Evolutionary conservation across 2,329 filamentous ascomycete genomes (phyloP).

Genomic region (Aspergillus fumigatiaffinis): DNA sequence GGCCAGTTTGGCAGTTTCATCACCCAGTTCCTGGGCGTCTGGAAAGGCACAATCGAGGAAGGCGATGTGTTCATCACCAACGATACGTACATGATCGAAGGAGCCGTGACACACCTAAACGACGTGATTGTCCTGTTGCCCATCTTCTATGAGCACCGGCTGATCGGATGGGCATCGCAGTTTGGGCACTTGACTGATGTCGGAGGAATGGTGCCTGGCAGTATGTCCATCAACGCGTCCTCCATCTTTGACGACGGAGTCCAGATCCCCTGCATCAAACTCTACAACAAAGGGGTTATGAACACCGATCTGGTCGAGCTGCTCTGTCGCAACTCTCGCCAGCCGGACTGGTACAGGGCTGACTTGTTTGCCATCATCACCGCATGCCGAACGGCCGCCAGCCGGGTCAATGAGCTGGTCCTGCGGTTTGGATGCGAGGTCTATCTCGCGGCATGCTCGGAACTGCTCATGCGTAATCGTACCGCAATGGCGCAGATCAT

Average conservation of each 20-base stretch:
- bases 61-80: constrained; percentile 52
- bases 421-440: constrained; percentile 43
- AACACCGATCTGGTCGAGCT: constrained; percentile 45
- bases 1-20: constrained; percentile 52
- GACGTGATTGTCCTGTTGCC: constrained; percentile 49
- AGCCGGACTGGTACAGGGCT: constrained; percentile 48
- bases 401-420: constrained; percentile 44
- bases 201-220: constrained; percentile 47
- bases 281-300: constrained; percentile 43
- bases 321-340: constrained; percentile 47
- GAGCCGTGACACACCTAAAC: constrained; percentile 49
- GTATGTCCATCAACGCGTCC: constrained; percentile 48
- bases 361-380: constrained; percentile 48
- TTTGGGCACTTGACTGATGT: constrained; percentile 49
- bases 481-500: constrained; percentile 45
- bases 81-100: constrained; percentile 48
- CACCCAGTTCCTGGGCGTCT: constrained; percentile 44
- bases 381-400: constrained; percentile 44
- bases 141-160: constrained; percentile 42
- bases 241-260: constrained; percentile 50
- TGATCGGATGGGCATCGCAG: constrained; percentile 50
- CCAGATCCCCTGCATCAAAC: constrained; percentile 48
- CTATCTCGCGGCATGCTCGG: constrained; percentile 45
- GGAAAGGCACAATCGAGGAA: constrained; percentile 47
- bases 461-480: constrained; percentile 44